Base-by-base conservation (phyloP, 2,329 filamentous ascomycete genomes). In the Diplodia scrobiculata region DNA sequence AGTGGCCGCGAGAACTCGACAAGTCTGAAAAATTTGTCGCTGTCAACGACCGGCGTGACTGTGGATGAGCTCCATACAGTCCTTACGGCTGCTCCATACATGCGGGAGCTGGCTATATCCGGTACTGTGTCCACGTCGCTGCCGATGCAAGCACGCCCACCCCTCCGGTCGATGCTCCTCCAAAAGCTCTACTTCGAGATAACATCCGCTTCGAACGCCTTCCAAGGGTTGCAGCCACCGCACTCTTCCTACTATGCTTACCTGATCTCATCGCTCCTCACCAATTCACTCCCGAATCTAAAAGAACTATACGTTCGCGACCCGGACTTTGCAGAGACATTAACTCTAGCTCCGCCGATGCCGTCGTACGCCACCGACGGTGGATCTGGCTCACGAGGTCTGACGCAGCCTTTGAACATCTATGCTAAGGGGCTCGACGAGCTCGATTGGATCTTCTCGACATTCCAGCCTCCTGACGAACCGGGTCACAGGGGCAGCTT, bases 281-380 rank as follows among this genome's bases (percentile, higher is more conserved):
- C 87, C 17, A 89, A 89, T 68, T 85, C 87, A 7, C 83, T 98
- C 7, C 92, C 92, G 0, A 85, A 84, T 41, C 83, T 98, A 9
- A 84, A 84, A 41, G 86, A 88, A 25, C 84, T 98, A 7, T 97
- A 96, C 75, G 94, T 97, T 19, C 89, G 91, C 60, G 92, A 97
- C 72, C 86, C 89, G 29, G 83, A 86, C 59, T 97, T 98, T 74
- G 88, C 92, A 1, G 91, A 96, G 70, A 84, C 89, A 11, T 85
- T 97, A 5, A 84, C 92, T 14, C 82, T 94, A 6, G 85, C 88
- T 1, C 90, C 89, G 1, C 89, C 91, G 2, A 81, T 81, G 1
- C 80, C 82, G 6, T 77, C 82, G 0, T 86, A 85, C 68, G 82
- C 81, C 25, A 70, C 67, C 13, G 78, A 80, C 67, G 75, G 72